Conservation (phyloP, 139 green algal species). For the Trebouxia sp. region DNA sequence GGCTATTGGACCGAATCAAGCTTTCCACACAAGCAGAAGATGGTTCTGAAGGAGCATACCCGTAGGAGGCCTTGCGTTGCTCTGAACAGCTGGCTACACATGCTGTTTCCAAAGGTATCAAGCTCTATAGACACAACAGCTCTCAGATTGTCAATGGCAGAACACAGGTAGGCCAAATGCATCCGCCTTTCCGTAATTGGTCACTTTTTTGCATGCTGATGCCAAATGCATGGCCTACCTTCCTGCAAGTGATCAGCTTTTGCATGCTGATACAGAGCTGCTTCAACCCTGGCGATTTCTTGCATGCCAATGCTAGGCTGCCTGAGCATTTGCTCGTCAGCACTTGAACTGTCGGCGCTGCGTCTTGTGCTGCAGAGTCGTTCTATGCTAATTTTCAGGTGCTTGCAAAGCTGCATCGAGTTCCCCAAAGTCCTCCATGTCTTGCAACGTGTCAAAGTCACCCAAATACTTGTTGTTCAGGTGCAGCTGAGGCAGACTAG, state of each 20-base stretch:
- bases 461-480: slow-evolving; percentile 52
- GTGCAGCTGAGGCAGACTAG: slow-evolving; percentile 62
- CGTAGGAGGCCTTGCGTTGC: neutral
- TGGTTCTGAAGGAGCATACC: neutral
- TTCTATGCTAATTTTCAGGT: neutral
- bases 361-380: too few species aligned
- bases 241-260: neutral
- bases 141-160: too few species aligned
- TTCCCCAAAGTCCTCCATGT: slow-evolving; percentile 55
- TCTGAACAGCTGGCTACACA: neutral
- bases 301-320: too few species aligned
- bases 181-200: too few species aligned
- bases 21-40: neutral
- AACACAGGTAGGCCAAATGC: too few species aligned
- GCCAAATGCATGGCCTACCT: neutral
- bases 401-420: slow-evolving; percentile 25
- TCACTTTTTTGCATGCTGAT: too few species aligned
- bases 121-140: neutral
- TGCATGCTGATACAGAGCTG: neutral
- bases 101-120: neutral
- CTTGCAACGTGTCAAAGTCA: slow-evolving; percentile 38
- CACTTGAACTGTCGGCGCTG: too few species aligned
- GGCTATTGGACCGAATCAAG: too few species aligned
- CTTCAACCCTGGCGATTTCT: neutral
- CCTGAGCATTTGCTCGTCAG: too few species aligned